Evolutionary conservation across 176 grass and related monocot species (phyloP), one percentile per base, ranked within the genome.

Genomic region (Avena atlantica): DNA sequence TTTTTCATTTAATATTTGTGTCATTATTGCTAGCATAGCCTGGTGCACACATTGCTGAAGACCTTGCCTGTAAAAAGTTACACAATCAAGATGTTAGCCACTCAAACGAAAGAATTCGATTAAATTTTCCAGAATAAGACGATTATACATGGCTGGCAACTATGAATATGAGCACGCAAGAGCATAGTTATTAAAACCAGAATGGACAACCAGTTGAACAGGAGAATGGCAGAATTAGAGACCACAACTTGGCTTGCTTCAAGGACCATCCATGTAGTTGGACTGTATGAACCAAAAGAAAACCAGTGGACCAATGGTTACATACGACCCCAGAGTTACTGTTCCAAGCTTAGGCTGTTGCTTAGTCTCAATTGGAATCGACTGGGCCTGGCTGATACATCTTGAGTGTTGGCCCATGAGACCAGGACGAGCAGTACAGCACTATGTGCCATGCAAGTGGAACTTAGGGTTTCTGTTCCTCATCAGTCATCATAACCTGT

Each of bases 21-120:
- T 90, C 93, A 94, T 86, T 89, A 95, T 91, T 37, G 96, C 96
- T 66, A 90, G 65, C 90, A 98, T 92, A 88, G 92, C 88, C 51
- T 98, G 92, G 87, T 70, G 79, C 27, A 93, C 79, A 84, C 88
- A 94, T 70, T 86, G 89, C 87, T 95, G 91, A 88, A 92, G 90
- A 87, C 92, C 90, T 74, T 91, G 88, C 84, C 96, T 98, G 83
- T 53, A 89, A 89, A 91, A 51, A 36, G 13, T 53, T 80, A 51
- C 42, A 80, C 17, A 51, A 37, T 76, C 14, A 83, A 36, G n/a
- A 70, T 73, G 48, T 79, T 45, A 87, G 19, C 16, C 52, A n/a
- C 45, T 79, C 52, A 80, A 9, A 7, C 3, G 72, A 79, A 63
- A 79, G 37, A 47, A 25, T 67, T 65, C 10, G 31, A 27, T 60